Conservation (phyloP, 177 flowering plant species). For the Vitis hybrid region DNA sequence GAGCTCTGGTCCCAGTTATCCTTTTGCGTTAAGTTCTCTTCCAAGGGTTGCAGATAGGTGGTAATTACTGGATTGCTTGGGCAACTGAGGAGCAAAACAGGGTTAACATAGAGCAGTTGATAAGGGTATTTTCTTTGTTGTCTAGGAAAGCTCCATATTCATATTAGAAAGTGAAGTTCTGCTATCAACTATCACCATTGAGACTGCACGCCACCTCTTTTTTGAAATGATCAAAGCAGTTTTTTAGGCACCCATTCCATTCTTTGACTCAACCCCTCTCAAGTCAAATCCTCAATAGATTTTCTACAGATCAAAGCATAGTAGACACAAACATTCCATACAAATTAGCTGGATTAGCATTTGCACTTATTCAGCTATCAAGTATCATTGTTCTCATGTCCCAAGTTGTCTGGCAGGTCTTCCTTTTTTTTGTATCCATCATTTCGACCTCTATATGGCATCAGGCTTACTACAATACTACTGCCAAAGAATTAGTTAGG, state of each 20-base stretch:
- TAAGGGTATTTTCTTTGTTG: neutral
- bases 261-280: slow-evolving; percentile 9
- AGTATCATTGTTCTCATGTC: slow-evolving; percentile 22
- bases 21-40: slow-evolving; percentile 73
- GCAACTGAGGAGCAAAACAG: neutral
- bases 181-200: neutral
- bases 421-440: slow-evolving; percentile 30
- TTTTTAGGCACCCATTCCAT: slow-evolving; percentile 2
- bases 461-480: slow-evolving; percentile 28
- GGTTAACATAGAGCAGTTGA: slow-evolving; percentile 34
- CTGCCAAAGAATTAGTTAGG: slow-evolving; percentile 36
- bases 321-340: slow-evolving; percentile 29
- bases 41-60: slow-evolving; percentile 70
- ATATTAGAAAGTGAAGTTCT: neutral
- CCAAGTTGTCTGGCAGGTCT: slow-evolving; percentile 39
- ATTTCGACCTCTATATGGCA: slow-evolving; percentile 28
- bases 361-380: slow-evolving; percentile 27
- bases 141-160: neutral
- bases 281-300: slow-evolving; percentile 30
- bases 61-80: slow-evolving; percentile 32
- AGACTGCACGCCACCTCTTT: neutral
- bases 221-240: neutral
- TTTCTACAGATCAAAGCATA: slow-evolving; percentile 37
- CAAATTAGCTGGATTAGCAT: slow-evolving; percentile 23
- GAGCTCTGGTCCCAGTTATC: slow-evolving; percentile 78